phyloP scores from a whole-genome alignment of 208 protist species.

The Trypanosoma melophagium region DNA sequence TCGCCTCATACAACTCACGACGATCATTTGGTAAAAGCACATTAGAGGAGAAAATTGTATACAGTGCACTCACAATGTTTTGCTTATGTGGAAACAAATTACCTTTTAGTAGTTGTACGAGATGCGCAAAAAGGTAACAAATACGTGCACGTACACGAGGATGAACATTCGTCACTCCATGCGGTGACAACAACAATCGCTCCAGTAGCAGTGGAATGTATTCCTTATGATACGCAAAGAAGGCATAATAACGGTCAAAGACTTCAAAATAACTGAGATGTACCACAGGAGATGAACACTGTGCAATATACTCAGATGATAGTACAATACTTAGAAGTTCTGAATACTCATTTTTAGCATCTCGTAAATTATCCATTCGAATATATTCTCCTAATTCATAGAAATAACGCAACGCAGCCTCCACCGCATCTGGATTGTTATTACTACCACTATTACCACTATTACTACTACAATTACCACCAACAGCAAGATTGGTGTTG shows the following conservation, averaged over 20 bases:
- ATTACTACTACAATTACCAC: not conserved
- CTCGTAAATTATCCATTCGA: slow-evolving; percentile 47
- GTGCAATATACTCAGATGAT: slow-evolving; percentile 37
- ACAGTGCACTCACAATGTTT: slow-evolving; percentile 62
- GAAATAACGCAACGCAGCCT: slow-evolving; percentile 72
- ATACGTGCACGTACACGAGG: slow-evolving; percentile 57
- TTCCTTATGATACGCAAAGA: slow-evolving; percentile 60
- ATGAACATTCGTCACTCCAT: slow-evolving; percentile 62
- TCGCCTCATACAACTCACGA: slow-evolving; percentile 72
- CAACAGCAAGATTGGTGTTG: slow-evolving; percentile 1
- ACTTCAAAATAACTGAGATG: slow-evolving; percentile 82
- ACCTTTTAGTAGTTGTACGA: slow-evolving; percentile 54
- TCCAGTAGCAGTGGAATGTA: slow-evolving; percentile 67
- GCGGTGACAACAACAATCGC: slow-evolving; percentile 58
- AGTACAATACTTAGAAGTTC: slow-evolving; percentile 56
- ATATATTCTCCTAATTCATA: slow-evolving; percentile 76
- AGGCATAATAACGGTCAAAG: slow-evolving; percentile 64
- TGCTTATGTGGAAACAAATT: slow-evolving; percentile 41
- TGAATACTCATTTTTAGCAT: slow-evolving; percentile 37
- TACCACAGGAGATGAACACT: slow-evolving; percentile 34
- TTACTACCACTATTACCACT: not conserved
- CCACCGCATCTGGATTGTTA: slow-evolving; percentile 35
- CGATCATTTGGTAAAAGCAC: slow-evolving; percentile 44
- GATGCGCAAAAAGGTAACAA: slow-evolving; percentile 71
- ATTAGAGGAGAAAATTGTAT: slow-evolving; percentile 45